Base-by-base conservation (phyloP, 2,329 filamentous ascomycete species). In the Dactylonectria estremocensis region DNA sequence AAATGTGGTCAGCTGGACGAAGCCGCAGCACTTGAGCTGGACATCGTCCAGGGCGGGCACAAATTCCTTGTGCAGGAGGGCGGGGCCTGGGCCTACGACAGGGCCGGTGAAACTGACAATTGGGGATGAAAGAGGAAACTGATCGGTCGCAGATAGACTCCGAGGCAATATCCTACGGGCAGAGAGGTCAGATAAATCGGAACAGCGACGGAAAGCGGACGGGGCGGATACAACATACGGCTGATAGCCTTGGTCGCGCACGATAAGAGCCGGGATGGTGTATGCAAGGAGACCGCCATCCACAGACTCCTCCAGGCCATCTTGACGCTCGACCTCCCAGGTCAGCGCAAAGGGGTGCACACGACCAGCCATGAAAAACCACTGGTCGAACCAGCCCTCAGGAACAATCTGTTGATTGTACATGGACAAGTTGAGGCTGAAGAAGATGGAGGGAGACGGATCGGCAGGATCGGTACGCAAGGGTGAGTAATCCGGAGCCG, bases 401-500 rank as follows among this genome's bases (percentile, higher is more conserved):
- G n/a, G 3, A 13, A 49, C 16, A 18, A 65, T 13, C 10, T 40
- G 28, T 2, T 49, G 43, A 9, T 43, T 31, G 28, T 65, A 60
- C 1, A 65, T 35, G 16, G 40, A 22, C 4, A 60, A 1, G 22
- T 60, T 65, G 2, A 65, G 28, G 43, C 56, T 60, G 3, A 65
- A 56, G 49, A 60, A 65, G n/a, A 60, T 50, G 3, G 31, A 18
- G 4, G 40, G 50, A 54, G 2, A 28, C 7, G 5, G 31, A 7
- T 33, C 9, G 14, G 28, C 7, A 5, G 3, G 18, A 9, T 45
- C 5, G 16, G 14, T 35, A 5, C 10, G 8, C 16, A n/a, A 14
- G 2, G 50, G 22, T 8, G 6, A 20, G 22, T 31, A 61, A 2
- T 53, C 16, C 5, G 33, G 52, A 8, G 31, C 16, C 3, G n/a